These are phyloP conservation scores for Fragilaria crotonensis DNA, from an alignment of 108 stramenopile genomes.

Conservation along the genomic window DNA sequence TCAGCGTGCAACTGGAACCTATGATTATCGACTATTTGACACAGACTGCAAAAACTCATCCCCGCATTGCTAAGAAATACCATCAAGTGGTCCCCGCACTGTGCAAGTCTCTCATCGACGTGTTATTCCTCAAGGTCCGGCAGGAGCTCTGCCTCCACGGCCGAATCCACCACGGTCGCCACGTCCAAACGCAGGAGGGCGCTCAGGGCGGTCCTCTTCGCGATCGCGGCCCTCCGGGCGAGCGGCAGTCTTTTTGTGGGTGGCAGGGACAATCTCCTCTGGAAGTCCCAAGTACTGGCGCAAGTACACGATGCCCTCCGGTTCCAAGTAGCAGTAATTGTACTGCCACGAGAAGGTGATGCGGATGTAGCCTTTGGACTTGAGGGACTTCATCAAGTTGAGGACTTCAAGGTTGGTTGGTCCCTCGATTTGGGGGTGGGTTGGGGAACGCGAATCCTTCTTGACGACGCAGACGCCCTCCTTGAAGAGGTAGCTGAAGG, in stretches of 20 bases:
- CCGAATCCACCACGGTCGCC: constrained; percentile 63
- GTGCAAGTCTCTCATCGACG: too few species aligned
- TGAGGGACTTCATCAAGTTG: constrained; percentile 91
- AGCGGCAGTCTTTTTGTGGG: constrained; percentile 88
- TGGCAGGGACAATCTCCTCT: constrained; percentile 92
- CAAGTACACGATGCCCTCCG: constrained; percentile 95
- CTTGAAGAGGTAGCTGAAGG: constrained; percentile 97
- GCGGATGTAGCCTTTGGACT: constrained; percentile 77
- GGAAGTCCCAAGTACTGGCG: constrained; percentile 90
- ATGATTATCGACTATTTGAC: too few species aligned
- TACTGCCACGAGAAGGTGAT: constrained; percentile 97
- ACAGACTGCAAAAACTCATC: too few species aligned
- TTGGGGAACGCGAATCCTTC: constrained; percentile 90
- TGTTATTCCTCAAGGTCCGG: too few species aligned
- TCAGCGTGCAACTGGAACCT: too few species aligned
- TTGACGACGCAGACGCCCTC: constrained; percentile 95
- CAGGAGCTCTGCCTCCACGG: too few species aligned
- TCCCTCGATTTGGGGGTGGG: constrained; percentile 89
- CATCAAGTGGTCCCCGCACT: too few species aligned
- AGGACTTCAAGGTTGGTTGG: constrained; percentile 91
- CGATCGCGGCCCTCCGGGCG: constrained; percentile 88
- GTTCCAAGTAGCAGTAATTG: constrained; percentile 95
- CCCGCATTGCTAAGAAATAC: too few species aligned
- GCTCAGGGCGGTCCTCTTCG: constrained; percentile 71
- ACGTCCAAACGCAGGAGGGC: constrained; percentile 74